phyloP scores from a whole-genome alignment of 2,329 filamentous ascomycete species.

The Hysterium pulicare region DNA sequence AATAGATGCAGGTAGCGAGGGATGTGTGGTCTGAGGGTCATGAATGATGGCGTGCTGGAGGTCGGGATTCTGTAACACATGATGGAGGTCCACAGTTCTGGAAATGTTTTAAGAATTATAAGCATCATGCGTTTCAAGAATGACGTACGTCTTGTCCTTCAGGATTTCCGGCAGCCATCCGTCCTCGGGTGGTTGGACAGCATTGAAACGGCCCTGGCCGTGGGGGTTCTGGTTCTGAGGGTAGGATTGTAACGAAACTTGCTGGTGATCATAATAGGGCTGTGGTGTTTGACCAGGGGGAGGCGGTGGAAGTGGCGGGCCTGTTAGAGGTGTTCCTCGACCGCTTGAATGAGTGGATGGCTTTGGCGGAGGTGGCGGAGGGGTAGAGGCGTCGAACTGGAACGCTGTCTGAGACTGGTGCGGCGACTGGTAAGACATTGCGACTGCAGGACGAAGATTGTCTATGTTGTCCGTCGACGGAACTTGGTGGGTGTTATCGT shows the following conservation, averaged over 20 bases:
- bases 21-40: slow-evolving; percentile 64
- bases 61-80: slow-evolving; percentile 60
- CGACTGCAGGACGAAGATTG: neutral
- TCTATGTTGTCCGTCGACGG: too few relatives aligned
- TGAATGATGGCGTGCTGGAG: slow-evolving; percentile 74
- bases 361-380: slow-evolving; percentile 47
- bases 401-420: slow-evolving; percentile 36
- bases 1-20: slow-evolving; percentile 65
- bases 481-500: too few relatives aligned
- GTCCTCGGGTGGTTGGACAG: slow-evolving; percentile 45
- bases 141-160: slow-evolving; percentile 74
- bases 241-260: slow-evolving; percentile 14
- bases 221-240: slow-evolving; percentile 16
- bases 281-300: slow-evolving; percentile 34
- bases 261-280: slow-evolving; percentile 17
- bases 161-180: slow-evolving; percentile 76
- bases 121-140: slow-evolving; percentile 10
- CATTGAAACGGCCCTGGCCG: slow-evolving; percentile 13
- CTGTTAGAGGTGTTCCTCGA: slow-evolving; percentile 39
- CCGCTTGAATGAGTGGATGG: slow-evolving; percentile 41
- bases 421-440: slow-evolving; percentile 39
- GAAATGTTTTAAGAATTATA: slow-evolving; percentile 15
- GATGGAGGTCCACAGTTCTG: slow-evolving; percentile 75
- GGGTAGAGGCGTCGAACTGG: slow-evolving; percentile 44
- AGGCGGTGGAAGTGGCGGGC: slow-evolving; percentile 45